phyloP scores from a whole-genome alignment of 768 basidiomycete genomes.

The Leccinum uliginosum region DNA sequence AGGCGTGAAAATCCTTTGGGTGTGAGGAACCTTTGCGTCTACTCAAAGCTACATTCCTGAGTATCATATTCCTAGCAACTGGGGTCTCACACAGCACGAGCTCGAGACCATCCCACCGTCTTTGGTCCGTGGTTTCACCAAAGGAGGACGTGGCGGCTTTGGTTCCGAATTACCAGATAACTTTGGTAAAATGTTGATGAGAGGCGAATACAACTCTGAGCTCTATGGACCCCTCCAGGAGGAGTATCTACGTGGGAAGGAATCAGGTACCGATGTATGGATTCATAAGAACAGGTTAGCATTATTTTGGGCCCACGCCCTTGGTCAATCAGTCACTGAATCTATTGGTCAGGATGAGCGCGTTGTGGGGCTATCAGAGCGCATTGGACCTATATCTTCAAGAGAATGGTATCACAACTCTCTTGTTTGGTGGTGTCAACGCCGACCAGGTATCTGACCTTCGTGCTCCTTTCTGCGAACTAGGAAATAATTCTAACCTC shows the following conservation, averaged over 20 bases:
- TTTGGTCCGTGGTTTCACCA: slow-evolving; percentile 51
- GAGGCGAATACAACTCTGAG: slow-evolving; percentile 52
- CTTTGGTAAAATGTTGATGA: slow-evolving; percentile 57
- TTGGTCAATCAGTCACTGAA: neutral
- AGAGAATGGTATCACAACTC: slow-evolving; percentile 57
- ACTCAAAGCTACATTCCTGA: neutral
- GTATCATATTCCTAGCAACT: slow-evolving; percentile 43
- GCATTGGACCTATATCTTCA: slow-evolving; percentile 58
- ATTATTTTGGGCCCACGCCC: neutral
- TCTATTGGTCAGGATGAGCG: slow-evolving; percentile 50
- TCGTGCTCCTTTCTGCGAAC: neutral
- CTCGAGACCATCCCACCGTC: slow-evolving; percentile 58
- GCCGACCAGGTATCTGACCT: slow-evolving; percentile 49
- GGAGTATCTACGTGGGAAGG: slow-evolving; percentile 47
- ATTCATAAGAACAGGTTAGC: slow-evolving; percentile 64
- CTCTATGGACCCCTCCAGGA: slow-evolving; percentile 61
- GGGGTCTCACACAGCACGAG: slow-evolving; percentile 67
- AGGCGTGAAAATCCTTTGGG: slow-evolving; percentile 60
- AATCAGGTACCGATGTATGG: slow-evolving; percentile 61
- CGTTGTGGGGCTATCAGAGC: slow-evolving; percentile 61
- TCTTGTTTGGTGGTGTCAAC: slow-evolving; percentile 64
- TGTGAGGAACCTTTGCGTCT: slow-evolving; percentile 37
- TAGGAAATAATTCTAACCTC: neutral
- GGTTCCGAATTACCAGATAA: slow-evolving; percentile 49
- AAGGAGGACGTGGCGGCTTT: slow-evolving; percentile 46